These are phyloP conservation scores for Phalaenopsis equestris DNA, from an alignment of 106 monocot genomes.

Conservation along the genomic window DNA sequence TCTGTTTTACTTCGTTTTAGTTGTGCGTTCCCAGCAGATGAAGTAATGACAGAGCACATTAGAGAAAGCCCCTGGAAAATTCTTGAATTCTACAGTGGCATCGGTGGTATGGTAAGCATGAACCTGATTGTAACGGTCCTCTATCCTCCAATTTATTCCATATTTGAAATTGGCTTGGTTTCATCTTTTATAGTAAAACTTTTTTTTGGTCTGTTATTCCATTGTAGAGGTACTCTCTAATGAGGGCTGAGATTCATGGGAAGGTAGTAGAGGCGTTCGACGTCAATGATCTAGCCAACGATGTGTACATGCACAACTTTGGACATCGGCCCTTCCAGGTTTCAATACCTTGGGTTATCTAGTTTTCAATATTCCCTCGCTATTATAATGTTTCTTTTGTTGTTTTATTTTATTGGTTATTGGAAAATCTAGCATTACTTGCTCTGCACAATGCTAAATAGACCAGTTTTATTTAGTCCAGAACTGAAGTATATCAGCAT, in stretches of 20 bases:
- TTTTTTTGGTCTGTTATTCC: neutral
- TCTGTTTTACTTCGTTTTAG: neutral
- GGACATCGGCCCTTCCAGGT: conserved; percentile 88
- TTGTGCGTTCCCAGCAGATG: neutral
- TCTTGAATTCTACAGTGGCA: conserved; percentile 94
- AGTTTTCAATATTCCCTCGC: neutral
- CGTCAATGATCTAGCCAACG: conserved; percentile 79
- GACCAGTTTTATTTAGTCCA: neutral
- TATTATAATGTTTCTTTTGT: neutral
- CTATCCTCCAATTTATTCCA: neutral
- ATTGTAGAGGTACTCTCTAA: conserved; percentile 71
- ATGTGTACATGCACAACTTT: conserved; percentile 82
- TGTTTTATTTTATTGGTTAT: neutral
- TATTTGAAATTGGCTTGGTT: neutral
- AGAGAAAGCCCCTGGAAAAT: conserved; percentile 49
- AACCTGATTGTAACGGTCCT: neutral
- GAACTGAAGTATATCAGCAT: neutral
- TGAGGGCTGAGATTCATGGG: conserved; percentile 38
- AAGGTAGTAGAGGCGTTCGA: conserved; percentile 81
- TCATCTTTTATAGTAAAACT: neutral
- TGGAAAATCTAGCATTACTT: neutral
- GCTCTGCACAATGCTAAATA: neutral
- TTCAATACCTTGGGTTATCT: neutral
- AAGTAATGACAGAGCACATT: conserved; percentile 3
- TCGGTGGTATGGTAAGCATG: conserved; percentile 67